A percentile compares a stretch with the other conserved stretches of the same genome.
These are phyloP conservation scores for Hyaloscypha bicolor DNA, from an alignment of 495 filamentous ascomycete genomes.

Conservation along the genomic window DNA sequence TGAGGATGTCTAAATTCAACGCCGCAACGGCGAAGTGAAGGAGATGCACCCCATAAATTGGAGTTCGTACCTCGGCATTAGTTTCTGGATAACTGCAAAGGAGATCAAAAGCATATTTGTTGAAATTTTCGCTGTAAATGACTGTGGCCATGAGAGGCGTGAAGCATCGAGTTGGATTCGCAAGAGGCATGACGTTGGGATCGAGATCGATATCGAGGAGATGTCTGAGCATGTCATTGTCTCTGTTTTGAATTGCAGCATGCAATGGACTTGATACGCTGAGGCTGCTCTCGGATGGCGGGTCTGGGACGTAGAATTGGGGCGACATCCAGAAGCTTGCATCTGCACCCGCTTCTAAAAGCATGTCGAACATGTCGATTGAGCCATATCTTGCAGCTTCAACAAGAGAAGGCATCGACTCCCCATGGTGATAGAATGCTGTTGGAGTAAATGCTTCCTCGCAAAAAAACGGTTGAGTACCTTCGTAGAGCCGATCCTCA, in stretches of 20 bases:
- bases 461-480: constrained; percentile 21
- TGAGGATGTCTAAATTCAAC: constrained; percentile 17
- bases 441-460: constrained; percentile 16
- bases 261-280: constrained; percentile 25
- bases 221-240: constrained; percentile 19
- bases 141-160: constrained; percentile 24
- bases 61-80: constrained; percentile 19
- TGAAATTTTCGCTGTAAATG: constrained; percentile 13
- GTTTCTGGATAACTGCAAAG: constrained; percentile 12
- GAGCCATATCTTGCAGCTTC: constrained; percentile 15
- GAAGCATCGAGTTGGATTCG: constrained; percentile 24
- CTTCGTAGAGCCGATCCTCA: constrained; percentile 22
- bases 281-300: constrained; percentile 11
- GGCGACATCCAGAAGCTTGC: constrained; percentile 18
- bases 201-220: constrained; percentile 18
- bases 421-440: constrained; percentile 10
- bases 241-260: constrained; percentile 13
- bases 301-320: constrained; percentile 2
- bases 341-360: constrained; percentile 19
- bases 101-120: constrained; percentile 17
- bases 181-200: constrained; percentile 23
- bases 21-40: constrained; percentile 26
- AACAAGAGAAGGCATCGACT: constrained; percentile 24
- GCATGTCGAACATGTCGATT: constrained; percentile 15
- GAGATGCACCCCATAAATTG: constrained; percentile 21